Evolutionary conservation across 768 basidiomycete species (phyloP).

Genomic region (Bullera alba): DNA sequence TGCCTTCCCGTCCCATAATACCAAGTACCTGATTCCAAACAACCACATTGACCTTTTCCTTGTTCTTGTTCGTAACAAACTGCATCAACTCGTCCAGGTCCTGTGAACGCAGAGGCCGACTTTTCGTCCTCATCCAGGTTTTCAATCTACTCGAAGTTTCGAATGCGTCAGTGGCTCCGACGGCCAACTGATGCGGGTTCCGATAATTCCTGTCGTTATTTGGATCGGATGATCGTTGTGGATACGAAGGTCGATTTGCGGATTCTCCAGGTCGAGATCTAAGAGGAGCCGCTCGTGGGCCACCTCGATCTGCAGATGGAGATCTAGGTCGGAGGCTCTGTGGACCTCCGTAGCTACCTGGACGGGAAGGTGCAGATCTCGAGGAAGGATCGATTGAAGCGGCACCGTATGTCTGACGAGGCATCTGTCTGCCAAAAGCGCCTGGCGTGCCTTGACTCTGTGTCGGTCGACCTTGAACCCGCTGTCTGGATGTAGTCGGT

Average conservation of each 20-base stretch:
- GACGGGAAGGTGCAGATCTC: background rate
- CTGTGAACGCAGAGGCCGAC: slow-evolving; percentile 4
- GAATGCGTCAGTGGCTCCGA: too few relatives aligned
- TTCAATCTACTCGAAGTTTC: background rate
- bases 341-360: background rate
- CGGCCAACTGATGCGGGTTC: too few relatives aligned
- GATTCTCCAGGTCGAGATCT: slow-evolving; percentile 1
- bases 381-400: too few relatives aligned
- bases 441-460: too few relatives aligned
- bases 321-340: background rate
- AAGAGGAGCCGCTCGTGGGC: background rate
- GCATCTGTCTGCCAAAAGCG: too few relatives aligned
- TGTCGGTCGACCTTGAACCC: too few relatives aligned
- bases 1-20: slow-evolving; percentile 26
- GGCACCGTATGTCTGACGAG: too few relatives aligned
- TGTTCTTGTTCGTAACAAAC: slow-evolving; percentile 18
- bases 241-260: background rate
- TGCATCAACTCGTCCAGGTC: slow-evolving; percentile 11
- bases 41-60: slow-evolving; percentile 23
- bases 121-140: background rate
- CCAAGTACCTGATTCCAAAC: slow-evolving; percentile 38
- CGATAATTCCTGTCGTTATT: too few relatives aligned
- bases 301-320: background rate
- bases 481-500: too few relatives aligned
- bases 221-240: too few relatives aligned